Evolutionary conservation across 306 rosid species (phyloP), one percentile per base, ranked within the genome.

Genomic region (Lablab purpureus): DNA sequence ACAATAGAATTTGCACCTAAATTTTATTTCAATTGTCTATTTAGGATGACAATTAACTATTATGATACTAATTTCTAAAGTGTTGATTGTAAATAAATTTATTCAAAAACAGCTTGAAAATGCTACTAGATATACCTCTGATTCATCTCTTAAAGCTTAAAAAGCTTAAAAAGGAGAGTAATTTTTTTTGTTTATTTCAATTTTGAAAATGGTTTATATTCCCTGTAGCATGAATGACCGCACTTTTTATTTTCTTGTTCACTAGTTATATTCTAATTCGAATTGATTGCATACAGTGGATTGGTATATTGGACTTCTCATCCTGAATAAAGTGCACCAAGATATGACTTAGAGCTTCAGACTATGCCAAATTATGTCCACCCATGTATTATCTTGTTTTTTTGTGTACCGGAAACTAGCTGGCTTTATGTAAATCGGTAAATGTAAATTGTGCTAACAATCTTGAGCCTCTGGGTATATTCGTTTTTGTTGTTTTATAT

Each of bases 131-230:
- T 74, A 43, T 52, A 80, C 55, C 37, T 40, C n/a, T 2, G 10
- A 66, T 47, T 32, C 25, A 73, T 58, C 68, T n/a, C 22, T 12
- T 19, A 69, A 37, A 73, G 12, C 64, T 79, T 78, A 23, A 37
- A 27, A 67, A 67, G n/a, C n/a, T n/a, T n/a, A n/a, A n/a, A n/a
- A n/a, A n/a, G n/a, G n/a, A 27, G 32, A 43, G 34, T 65, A 67
- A 41, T n/a, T 41, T 67, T 10, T 59, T 36, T 25, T 7, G 14
- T 41, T 58, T 17, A 14, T 50, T 23, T 69, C 40, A 47, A 21
- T 59, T 46, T 45, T 79, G 22, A 45, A 71, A 71, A 6, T 72
- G 52, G 46, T 45, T 32, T n/a, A 70, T 41, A 73, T 77, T 58
- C 41, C 25, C 27, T 59, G 28, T 43, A 30, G 6, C 37, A 0